These are phyloP conservation scores for Colletotrichum eleusines DNA, from an alignment of 2,329 filamentous ascomycete species.

Conservation along the genomic window DNA sequence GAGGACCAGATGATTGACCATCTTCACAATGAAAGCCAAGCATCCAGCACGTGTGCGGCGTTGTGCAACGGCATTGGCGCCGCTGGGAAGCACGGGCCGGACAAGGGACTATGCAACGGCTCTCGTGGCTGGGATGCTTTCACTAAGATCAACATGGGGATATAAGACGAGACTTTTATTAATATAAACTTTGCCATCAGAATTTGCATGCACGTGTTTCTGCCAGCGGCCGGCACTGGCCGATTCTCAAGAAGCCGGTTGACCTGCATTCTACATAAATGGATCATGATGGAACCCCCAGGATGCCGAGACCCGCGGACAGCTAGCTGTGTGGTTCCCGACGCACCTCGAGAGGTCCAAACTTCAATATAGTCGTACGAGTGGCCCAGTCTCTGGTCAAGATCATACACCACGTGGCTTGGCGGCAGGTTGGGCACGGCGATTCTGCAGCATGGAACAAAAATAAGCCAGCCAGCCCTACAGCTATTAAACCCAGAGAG, in stretches of 20 bases:
- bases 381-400: too few relatives aligned
- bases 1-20: background rate
- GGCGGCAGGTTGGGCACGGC: background rate
- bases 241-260: too few relatives aligned
- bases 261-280: background rate
- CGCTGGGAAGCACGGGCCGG: background rate
- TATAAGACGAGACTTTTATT: too few relatives aligned
- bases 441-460: background rate
- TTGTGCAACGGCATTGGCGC: background rate
- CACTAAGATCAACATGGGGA: background rate
- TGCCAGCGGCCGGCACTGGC: background rate
- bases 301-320: background rate
- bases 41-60: background rate
- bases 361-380: background rate
- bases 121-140: background rate
- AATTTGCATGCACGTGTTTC: constrained; percentile 14
- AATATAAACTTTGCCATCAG: background rate
- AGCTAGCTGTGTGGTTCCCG: too few relatives aligned
- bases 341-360: background rate
- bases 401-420: background rate
- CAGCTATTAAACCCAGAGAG: too few relatives aligned
- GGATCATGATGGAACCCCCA: too few relatives aligned
- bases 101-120: too few relatives aligned
- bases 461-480: background rate
- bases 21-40: background rate